Conservation (phyloP, 352 stramenopile genomes). For the Phytophthora palmivora region DNA sequence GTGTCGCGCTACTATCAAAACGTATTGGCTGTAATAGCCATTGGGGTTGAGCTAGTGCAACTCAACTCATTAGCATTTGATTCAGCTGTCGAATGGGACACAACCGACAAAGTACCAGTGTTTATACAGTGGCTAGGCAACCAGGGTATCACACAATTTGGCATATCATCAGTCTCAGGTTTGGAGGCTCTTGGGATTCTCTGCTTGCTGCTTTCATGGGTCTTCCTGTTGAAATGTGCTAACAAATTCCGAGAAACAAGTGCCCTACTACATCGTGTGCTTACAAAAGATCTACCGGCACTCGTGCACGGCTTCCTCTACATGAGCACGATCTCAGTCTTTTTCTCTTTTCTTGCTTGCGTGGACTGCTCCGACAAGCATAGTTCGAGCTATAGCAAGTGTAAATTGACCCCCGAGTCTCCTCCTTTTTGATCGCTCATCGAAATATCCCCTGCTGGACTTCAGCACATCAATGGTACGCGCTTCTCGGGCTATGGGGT, state of each 20-base stretch:
- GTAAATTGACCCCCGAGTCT: background rate
- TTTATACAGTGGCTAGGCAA: conserved; percentile 49
- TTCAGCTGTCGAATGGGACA: conserved; percentile 56
- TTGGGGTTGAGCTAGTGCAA: conserved; percentile 62
- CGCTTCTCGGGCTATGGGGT: conserved; percentile 62
- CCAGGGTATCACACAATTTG: conserved; percentile 29
- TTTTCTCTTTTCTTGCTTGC: conserved; percentile 65
- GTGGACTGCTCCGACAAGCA: conserved; percentile 40
- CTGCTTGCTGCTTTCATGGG: conserved; percentile 41
- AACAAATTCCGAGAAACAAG: conserved; percentile 77
- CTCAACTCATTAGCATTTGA: conserved; percentile 71
- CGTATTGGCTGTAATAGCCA: conserved; percentile 42
- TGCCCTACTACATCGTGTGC: conserved; percentile 49
- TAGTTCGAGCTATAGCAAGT: conserved; percentile 10
- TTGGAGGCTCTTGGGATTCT: conserved; percentile 40
- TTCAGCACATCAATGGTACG: conserved; percentile 44
- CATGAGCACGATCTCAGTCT: conserved; percentile 67
- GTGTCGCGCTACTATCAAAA: conserved; percentile 64
- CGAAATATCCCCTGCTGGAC: conserved; percentile 57
- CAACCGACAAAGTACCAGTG: conserved; percentile 51
- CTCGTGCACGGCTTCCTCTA: conserved; percentile 62
- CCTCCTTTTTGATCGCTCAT: conserved; percentile 55
- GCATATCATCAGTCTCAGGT: conserved; percentile 16
- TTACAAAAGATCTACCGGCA: conserved; percentile 65
- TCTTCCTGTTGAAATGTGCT: conserved; percentile 69